Base-by-base conservation (phyloP, 1,284 basidiomycete genomes). In the Apiotrichum akiyoshidainum region DNA sequence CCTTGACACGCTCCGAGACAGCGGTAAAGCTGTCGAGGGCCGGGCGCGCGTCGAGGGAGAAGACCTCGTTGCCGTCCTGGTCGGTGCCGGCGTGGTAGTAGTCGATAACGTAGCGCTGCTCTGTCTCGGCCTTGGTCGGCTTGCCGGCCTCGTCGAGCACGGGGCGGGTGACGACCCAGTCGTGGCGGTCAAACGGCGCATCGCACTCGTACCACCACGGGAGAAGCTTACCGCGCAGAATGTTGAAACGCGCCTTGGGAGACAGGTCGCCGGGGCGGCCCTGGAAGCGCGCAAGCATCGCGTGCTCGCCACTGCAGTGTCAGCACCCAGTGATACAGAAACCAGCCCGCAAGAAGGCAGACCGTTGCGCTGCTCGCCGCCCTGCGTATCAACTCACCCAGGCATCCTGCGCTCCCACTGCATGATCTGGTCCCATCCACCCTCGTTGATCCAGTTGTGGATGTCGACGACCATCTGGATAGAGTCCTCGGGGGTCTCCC, bases 401-500 rank as follows among this genome's bases (percentile, higher is more conserved):
- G 74, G 73, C 66, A 84, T 80, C 68, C 86, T 81, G 72, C 82
- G 83, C 79, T 99, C 96, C 96, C 96, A 99, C 73, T 86, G 88
- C 63, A 92, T 77, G 17, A 99, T 94, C 78, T 99, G 92, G 59
- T 86, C 80, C 96, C 96, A 99, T 8, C 95, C 96, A 70, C 87
- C 83, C 79, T 99, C 96, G 71, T 99, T 99, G 75, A 99, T 78
- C 69, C 94, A 98, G 74, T 99, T 99, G 78, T 99, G 96, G 41
- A 99, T 97, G 57, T 92, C 86, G 41, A 99, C 96, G 90, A 99
- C 97, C 48, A 87, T 92, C 75, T 95, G 93, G 44, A 99, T 86
- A 74, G 92, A 88, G 72, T 98, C 92, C 77, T 96, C 94, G 0
- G 93, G 92, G 5, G 96, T 96, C 78, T 96, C 93, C 91, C 90